Evolutionary conservation across 352 stramenopile species (phyloP).

Genomic region (Phytopythium montanum): DNA sequence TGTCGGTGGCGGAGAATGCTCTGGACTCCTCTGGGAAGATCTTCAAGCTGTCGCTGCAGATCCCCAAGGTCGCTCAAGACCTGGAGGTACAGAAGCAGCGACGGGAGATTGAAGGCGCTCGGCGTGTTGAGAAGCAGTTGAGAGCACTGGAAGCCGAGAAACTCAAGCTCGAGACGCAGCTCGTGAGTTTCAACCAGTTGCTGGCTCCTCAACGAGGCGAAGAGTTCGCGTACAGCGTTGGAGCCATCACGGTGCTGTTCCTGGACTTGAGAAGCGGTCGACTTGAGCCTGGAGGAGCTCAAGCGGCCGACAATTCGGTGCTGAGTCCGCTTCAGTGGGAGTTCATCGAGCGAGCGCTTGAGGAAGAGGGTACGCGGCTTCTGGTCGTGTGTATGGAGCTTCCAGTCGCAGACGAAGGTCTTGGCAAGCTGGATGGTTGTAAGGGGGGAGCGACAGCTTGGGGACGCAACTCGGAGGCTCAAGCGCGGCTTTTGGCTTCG

Average conservation of each 20-base stretch:
- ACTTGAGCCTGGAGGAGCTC: slow-evolving; percentile 53
- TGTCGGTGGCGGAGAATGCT: slow-evolving; percentile 40
- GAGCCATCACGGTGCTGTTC: slow-evolving; percentile 44
- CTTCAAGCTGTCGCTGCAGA: slow-evolving; percentile 35
- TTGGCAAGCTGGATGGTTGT: neutral
- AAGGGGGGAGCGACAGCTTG: slow-evolving; percentile 35
- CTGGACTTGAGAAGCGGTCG: slow-evolving; percentile 59
- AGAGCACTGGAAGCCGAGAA: slow-evolving; percentile 49
- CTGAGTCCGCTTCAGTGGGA: slow-evolving; percentile 59
- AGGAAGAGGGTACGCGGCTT: slow-evolving; percentile 21
- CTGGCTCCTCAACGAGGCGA: slow-evolving; percentile 54
- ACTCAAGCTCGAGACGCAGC: slow-evolving; percentile 36
- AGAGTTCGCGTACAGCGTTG: slow-evolving; percentile 47
- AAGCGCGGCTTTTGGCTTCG: slow-evolving; percentile 40
- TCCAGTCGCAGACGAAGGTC: slow-evolving; percentile 37
- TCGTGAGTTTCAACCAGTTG: slow-evolving; percentile 62
- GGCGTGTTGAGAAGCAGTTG: slow-evolving; percentile 57
- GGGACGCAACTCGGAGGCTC: slow-evolving; percentile 25
- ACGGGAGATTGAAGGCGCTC: slow-evolving; percentile 55
- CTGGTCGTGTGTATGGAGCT: slow-evolving; percentile 52
- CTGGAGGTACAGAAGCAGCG: slow-evolving; percentile 62
- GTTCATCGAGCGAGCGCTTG: slow-evolving; percentile 46
- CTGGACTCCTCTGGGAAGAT: slow-evolving; percentile 46
- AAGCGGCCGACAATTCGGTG: slow-evolving; percentile 48
- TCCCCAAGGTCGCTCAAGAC: slow-evolving; percentile 28